These are phyloP conservation scores for Tilletiopsis washingtonensis DNA, from an alignment of 1,284 basidiomycete species.

Conservation along the genomic window DNA sequence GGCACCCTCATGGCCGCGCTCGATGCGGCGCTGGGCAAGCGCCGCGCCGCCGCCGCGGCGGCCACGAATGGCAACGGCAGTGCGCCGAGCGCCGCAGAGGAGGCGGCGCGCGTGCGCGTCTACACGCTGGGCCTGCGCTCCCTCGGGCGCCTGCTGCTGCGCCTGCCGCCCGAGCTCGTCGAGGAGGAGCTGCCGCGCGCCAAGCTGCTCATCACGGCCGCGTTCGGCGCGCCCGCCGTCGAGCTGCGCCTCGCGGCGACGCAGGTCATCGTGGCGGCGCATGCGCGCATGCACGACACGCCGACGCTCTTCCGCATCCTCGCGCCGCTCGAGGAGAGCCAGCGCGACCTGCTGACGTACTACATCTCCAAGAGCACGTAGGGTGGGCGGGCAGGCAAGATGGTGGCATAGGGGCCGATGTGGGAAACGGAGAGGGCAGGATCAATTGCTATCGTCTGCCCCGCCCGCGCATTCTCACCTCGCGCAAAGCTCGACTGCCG, in stretches of 20 bases:
- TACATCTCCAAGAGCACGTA: conserved; percentile 6
- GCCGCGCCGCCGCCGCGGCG: neutral
- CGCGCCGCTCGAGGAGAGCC: conserved; percentile 7
- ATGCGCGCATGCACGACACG: conserved; percentile 5
- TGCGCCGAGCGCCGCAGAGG: neutral
- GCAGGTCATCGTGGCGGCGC: conserved; percentile 9
- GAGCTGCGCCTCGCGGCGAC: conserved; percentile 11
- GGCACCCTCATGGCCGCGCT: conserved; percentile 4
- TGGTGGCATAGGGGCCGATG: no score
- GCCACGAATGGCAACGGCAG: neutral
- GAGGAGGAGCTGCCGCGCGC: conserved; percentile 25
- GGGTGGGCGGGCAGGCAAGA: no score
- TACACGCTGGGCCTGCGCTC: conserved; percentile 5
- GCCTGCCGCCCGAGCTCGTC: conserved; percentile 24
- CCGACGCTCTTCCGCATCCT: conserved; percentile 13
- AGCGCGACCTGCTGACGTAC: conserved; percentile 27
- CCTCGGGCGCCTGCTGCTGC: conserved; percentile 10
- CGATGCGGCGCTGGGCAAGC: neutral
- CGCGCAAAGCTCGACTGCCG: no score
- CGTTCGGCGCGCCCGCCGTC: conserved; percentile 5
- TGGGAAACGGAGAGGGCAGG: no score
- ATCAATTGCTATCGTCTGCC: no score
- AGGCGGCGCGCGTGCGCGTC: neutral
- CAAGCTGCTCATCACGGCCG: neutral
- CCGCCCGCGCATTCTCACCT: no score